Base-by-base conservation (phyloP, 805 yeast genomes). In the Monosporozyma aerobia region DNA sequence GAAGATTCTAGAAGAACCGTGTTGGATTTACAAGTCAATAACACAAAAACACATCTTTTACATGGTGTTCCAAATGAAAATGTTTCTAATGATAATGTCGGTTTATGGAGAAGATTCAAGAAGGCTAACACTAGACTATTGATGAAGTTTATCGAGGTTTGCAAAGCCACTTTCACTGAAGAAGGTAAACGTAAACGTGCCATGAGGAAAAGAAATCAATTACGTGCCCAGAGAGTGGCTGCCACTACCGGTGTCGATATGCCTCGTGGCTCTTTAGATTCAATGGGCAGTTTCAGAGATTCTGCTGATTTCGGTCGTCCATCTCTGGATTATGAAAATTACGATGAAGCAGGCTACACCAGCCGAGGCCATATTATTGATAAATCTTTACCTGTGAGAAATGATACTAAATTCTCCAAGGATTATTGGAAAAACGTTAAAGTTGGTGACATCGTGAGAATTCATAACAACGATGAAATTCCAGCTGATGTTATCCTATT, bases 1-100 rank as follows among this genome's bases (percentile, higher is more conserved):
- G 95, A 87, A 68, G 95, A 87, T 67, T 85, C 87, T 9, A 74
- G 89, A 66, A 77, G 95, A 69, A 82, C 89, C 0, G 73, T 77
- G 2, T 70, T 82, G 43, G 95, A 87, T 69, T 69, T 83, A 64
- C 89, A 86, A 66, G 80, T 87, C 39, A 87, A 87, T 65, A 87
- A 87, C 65, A 86, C 85, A 49, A 71, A 74, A 35, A 84, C 90
- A 0, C 89, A 85, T 64, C 79, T 84, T 46, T 71, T 86, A 44
- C 63, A 66, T 49, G 80, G 84, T 49, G 61, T 79, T 44, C 69
- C 69, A 33, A 87, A 87, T 65, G 71, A 73, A 19, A 86, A 87
- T 62, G 80, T 81, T 22, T 74, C 77, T 39, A 83, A 79, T 56
- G 90, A 83, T 59, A 77, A 76, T 56, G 75, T 87, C 19, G 78